These are phyloP conservation scores for Spizellomyces sp. DNA, from an alignment of 192 early-diverging fungal species.

Conservation along the genomic window DNA sequence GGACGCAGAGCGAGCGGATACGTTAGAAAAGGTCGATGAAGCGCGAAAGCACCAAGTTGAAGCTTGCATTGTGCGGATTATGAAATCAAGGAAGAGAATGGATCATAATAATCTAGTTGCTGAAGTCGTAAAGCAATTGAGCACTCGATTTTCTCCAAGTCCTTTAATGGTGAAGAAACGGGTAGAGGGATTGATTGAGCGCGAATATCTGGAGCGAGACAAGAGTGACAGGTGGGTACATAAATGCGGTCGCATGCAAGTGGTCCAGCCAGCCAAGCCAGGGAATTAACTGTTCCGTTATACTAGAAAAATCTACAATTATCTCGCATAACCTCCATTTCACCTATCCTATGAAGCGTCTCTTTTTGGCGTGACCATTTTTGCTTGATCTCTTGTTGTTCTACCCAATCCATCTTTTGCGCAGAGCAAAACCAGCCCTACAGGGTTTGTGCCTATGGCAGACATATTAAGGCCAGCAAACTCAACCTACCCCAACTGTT, in stretches of 20 bases:
- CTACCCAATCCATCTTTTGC: too few species aligned
- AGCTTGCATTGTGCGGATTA: constrained; percentile 94
- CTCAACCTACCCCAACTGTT: too few species aligned
- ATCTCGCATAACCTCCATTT: constrained; percentile 35
- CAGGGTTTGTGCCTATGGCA: too few species aligned
- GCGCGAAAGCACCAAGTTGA: constrained; percentile 88
- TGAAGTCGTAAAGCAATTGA: constrained; percentile 80
- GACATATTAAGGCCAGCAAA: too few species aligned
- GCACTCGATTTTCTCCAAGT: constrained; percentile 77
- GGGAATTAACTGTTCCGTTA: background rate
- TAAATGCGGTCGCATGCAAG: background rate
- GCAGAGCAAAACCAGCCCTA: too few species aligned
- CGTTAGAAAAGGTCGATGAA: constrained; percentile 84
- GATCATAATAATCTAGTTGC: constrained; percentile 84
- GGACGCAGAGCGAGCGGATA: constrained; percentile 77
- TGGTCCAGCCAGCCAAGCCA: background rate
- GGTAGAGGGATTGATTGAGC: constrained; percentile 94
- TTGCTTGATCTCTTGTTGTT: too few species aligned
- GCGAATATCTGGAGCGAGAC: constrained; percentile 93
- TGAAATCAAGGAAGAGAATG: constrained; percentile 91
- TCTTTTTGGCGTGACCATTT: too few species aligned
- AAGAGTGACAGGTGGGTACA: constrained; percentile 25
- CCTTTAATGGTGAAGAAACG: constrained; percentile 89
- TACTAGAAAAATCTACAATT: constrained; percentile 39
- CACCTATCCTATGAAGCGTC: too few species aligned